phyloP scores from a whole-genome alignment of 2,329 filamentous ascomycete genomes.

The Sporothrix brasiliensis region DNA sequence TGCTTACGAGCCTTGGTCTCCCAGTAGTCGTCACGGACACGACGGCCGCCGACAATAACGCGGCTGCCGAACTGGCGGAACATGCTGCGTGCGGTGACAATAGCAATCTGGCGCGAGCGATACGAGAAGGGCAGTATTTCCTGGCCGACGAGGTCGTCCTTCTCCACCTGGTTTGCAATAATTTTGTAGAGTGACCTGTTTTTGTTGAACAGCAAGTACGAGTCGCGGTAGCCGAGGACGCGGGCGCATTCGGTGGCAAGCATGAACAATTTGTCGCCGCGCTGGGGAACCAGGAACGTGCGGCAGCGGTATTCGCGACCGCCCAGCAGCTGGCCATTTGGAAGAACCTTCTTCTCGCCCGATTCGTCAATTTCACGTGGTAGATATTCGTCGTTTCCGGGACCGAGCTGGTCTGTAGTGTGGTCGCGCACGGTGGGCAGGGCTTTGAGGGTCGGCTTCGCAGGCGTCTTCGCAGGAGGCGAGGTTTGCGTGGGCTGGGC shows the following conservation, averaged over 20 bases:
- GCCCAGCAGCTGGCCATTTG: slow-evolving; percentile 78
- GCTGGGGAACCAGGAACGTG: slow-evolving; percentile 88
- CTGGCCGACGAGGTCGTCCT: slow-evolving; percentile 92
- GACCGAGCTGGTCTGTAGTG: slow-evolving; percentile 90
- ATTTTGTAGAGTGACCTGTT: slow-evolving; percentile 97
- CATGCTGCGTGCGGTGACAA: slow-evolving; percentile 97
- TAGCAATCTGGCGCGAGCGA: slow-evolving; percentile 95
- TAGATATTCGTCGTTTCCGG: slow-evolving; percentile 90
- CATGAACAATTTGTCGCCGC: slow-evolving; percentile 96
- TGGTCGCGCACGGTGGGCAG: slow-evolving; percentile 95
- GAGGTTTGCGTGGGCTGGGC: slow-evolving; percentile 53
- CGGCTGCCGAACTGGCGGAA: slow-evolving; percentile 97
- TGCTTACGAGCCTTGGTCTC: slow-evolving; percentile 96
- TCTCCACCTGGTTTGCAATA: slow-evolving; percentile 92
- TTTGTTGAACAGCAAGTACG: slow-evolving; percentile 98
- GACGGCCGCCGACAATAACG: slow-evolving; percentile 83
- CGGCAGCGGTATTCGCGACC: slow-evolving; percentile 87
- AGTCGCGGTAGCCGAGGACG: slow-evolving; percentile 91
- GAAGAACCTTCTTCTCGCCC: slow-evolving; percentile 90
- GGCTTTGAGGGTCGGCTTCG: slow-evolving; percentile 86
- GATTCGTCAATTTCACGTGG: slow-evolving; percentile 90
- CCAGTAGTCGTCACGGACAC: slow-evolving; percentile 98
- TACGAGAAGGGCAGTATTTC: slow-evolving; percentile 98
- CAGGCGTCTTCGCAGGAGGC: slow-evolving; percentile 73
- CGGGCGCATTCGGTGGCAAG: slow-evolving; percentile 95